These are phyloP conservation scores for Erigeron canadensis DNA, from an alignment of 129 eudicot species.

Conservation along the genomic window DNA sequence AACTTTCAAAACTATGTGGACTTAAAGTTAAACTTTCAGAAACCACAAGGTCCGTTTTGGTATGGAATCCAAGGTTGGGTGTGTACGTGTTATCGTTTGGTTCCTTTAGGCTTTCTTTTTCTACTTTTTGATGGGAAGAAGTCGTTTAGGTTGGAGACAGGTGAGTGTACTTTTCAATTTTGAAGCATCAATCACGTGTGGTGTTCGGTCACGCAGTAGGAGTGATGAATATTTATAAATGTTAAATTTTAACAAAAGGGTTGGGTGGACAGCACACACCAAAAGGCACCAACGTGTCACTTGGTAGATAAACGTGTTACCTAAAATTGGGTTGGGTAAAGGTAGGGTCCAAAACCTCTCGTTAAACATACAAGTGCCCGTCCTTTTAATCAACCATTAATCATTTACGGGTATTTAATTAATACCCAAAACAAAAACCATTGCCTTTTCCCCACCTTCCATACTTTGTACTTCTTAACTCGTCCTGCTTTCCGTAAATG, in stretches of 20 bases:
- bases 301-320: constrained; percentile 16
- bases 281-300: constrained; percentile 35
- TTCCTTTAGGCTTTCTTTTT: constrained; percentile 8
- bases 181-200: constrained; percentile 38
- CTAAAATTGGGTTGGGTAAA: constrained; percentile 20
- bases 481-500: too few species aligned
- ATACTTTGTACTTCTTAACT: background rate
- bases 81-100: constrained; percentile 28
- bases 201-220: constrained; percentile 29
- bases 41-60: background rate
- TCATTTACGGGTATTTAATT: background rate
- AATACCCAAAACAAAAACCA: background rate
- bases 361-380: constrained; percentile 6
- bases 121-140: constrained; percentile 31
- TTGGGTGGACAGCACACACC: constrained; percentile 38
- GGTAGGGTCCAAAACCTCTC: constrained; percentile 16
- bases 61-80: constrained; percentile 3
- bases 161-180: constrained; percentile 22
- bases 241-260: background rate
- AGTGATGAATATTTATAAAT: constrained; percentile 7
- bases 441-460: background rate
- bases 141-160: constrained; percentile 31
- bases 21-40: background rate
- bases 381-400: background rate
- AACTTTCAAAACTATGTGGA: background rate